Percentiles rank a stretch among this genome's conserved stretches.
phyloP scores from a whole-genome alignment of 2,329 filamentous ascomycete species.

The Fusarium sarcochroum region DNA sequence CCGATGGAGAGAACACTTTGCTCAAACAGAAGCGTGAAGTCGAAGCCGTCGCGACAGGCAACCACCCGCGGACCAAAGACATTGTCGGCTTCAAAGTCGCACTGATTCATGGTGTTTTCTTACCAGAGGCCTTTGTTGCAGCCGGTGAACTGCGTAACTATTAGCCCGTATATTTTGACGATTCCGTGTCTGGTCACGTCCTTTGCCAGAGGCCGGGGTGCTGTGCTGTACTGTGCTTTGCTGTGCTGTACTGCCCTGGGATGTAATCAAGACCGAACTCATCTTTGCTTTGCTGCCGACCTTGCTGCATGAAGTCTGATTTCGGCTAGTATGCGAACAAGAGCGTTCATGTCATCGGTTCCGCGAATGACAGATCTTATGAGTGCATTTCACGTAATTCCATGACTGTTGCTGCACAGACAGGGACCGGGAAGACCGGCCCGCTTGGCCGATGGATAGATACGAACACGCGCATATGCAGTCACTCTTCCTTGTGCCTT shows the following conservation, averaged over 20 bases:
- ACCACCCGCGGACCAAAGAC: conserved; percentile 2
- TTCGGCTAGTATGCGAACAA: not conserved
- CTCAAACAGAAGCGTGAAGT: conserved; percentile 44
- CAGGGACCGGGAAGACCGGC: not conserved
- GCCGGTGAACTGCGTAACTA: not conserved
- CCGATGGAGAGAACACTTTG: conserved; percentile 31
- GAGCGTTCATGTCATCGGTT: not conserved
- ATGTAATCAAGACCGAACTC: not conserved
- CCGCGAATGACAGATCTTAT: not conserved
- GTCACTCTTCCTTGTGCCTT: not conserved
- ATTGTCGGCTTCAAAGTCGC: not conserved
- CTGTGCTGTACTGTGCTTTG: too few species aligned
- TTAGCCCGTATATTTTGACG: too few species aligned
- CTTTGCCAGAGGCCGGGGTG: too few species aligned
- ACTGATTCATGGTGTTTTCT: not conserved
- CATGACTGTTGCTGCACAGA: not conserved
- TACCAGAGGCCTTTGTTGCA: not conserved
- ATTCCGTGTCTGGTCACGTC: too few species aligned
- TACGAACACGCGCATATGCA: too few species aligned
- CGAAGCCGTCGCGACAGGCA: conserved; percentile 19
- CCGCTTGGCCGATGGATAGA: not conserved
- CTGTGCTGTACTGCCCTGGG: too few species aligned
- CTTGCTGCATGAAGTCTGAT: not conserved
- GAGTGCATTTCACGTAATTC: not conserved
- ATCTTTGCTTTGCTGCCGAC: not conserved